Evolutionary conservation across 257 asterid genomes (phyloP).

Genomic region (Thymus quinquecostatus): DNA sequence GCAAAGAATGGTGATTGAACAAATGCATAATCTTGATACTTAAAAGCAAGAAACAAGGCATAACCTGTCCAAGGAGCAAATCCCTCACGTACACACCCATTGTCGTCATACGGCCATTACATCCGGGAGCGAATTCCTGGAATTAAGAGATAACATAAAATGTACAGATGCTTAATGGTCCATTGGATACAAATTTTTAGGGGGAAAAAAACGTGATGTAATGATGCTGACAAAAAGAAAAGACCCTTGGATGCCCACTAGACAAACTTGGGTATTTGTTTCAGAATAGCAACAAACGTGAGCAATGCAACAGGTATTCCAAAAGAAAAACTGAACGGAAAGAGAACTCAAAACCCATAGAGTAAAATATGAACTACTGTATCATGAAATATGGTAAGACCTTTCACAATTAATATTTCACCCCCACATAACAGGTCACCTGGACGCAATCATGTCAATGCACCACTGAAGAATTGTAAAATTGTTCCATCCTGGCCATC

Average conservation of each 20-base stretch:
- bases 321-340: neutral
- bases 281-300: neutral
- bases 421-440: slow-evolving; percentile 60
- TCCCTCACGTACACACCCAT: slow-evolving; percentile 89
- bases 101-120: slow-evolving; percentile 84
- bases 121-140: slow-evolving; percentile 91
- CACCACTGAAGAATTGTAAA: slow-evolving; percentile 58
- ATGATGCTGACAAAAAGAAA: slow-evolving; percentile 5
- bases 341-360: slow-evolving; percentile 24
- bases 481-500: slow-evolving; percentile 55
- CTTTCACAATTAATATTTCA: slow-evolving; percentile 34
- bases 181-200: neutral
- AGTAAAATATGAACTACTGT: slow-evolving; percentile 9
- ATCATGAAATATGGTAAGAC: slow-evolving; percentile 31
- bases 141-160: slow-evolving; percentile 27
- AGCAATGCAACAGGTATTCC: slow-evolving; percentile 1
- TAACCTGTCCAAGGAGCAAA: slow-evolving; percentile 93
- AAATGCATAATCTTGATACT: neutral
- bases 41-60: slow-evolving; percentile 9
- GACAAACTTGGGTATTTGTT: slow-evolving; percentile 2
- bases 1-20: neutral
- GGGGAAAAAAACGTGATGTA: neutral
- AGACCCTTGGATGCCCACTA: neutral
- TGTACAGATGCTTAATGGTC: neutral
- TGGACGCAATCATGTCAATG: slow-evolving; percentile 54